These are phyloP conservation scores for Fraxinus baroniana DNA, from an alignment of 305 asterid genomes.

Conservation along the genomic window DNA sequence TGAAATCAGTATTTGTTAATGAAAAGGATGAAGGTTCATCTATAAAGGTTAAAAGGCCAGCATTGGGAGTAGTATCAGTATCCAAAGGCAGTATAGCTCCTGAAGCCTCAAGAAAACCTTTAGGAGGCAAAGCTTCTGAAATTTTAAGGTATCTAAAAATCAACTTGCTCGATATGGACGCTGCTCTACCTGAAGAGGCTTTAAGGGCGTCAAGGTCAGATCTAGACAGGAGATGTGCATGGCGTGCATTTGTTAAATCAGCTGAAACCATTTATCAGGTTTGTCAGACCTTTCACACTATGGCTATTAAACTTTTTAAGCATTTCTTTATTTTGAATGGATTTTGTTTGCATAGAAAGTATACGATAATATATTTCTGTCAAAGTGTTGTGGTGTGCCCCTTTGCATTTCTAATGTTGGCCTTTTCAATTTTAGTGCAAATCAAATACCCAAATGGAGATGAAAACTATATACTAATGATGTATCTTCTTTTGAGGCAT, in stretches of 20 bases:
- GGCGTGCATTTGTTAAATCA: conserved; percentile 85
- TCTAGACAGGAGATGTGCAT: conserved; percentile 56
- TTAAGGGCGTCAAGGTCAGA: conserved; percentile 62
- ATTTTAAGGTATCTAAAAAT: conserved; percentile 65
- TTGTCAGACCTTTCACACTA: conserved; percentile 27
- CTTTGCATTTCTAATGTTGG: neutral
- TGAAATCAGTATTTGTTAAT: conserved; percentile 32
- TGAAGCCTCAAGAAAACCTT: conserved; percentile 60
- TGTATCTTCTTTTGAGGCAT: neutral
- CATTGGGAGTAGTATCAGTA: conserved; percentile 34
- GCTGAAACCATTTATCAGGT: conserved; percentile 80
- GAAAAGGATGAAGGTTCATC: conserved; percentile 44
- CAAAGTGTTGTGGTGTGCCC: conserved; percentile 4
- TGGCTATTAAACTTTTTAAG: neutral
- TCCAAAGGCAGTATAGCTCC: conserved; percentile 45
- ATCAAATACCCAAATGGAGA: neutral
- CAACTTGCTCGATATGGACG: conserved; percentile 82
- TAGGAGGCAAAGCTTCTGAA: conserved; percentile 67
- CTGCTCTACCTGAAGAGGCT: conserved; percentile 79
- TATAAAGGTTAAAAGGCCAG: conserved; percentile 43
- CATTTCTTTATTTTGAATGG: neutral
- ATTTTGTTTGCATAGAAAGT: neutral
- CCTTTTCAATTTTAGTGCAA: neutral
- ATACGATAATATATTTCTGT: neutral
- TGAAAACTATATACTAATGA: neutral